Evolutionary conservation across 225 moss, liverwort and hornwort species (phyloP).

Genomic region (Rhytidiadelphus loreus): DNA sequence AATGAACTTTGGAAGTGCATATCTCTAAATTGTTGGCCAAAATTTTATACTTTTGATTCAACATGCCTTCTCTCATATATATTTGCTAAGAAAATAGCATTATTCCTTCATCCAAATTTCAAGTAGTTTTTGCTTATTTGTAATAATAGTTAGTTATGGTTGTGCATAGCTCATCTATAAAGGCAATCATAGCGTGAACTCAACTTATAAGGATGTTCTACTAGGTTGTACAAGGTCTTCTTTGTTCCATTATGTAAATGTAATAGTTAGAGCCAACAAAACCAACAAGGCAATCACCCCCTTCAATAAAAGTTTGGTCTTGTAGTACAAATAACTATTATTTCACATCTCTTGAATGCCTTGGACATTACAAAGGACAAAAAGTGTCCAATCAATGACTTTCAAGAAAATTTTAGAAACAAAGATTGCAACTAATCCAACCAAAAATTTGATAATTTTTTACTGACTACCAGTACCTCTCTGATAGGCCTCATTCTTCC

Average conservation of each 20-base stretch:
- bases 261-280: neutral
- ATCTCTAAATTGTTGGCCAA: neutral
- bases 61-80: neutral
- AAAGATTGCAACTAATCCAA: neutral
- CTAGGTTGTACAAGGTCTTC: neutral
- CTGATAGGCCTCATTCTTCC: neutral
- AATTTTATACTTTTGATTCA: neutral
- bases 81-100: too few relatives aligned
- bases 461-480: neutral
- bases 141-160: too few relatives aligned
- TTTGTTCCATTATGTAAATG: neutral
- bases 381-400: neutral
- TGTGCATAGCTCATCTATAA: neutral
- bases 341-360: neutral
- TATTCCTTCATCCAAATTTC: neutral
- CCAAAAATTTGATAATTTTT: neutral
- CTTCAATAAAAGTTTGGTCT: neutral
- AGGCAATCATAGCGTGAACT: neutral
- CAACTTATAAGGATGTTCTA: neutral
- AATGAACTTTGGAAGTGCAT: neutral
- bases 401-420: neutral
- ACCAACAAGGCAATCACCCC: neutral
- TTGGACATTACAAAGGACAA: accelerated
- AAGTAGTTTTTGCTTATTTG: neutral
- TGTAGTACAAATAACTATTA: neutral